Conservation (phyloP, 805 yeast genomes). For the Starmerella stigmatis region DNA sequence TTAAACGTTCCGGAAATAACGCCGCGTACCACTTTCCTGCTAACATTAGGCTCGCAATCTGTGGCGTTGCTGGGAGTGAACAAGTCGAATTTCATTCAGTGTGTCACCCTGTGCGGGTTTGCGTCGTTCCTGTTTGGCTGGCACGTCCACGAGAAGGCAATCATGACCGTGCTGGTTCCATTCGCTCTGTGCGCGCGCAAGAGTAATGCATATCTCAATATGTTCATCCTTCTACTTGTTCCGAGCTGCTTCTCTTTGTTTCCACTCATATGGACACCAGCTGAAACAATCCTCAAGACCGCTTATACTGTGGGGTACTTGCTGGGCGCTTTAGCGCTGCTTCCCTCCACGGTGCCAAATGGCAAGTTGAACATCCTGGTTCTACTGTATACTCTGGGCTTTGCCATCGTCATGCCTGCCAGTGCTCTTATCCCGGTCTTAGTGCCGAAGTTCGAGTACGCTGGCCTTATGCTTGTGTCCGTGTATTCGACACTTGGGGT, state of each 20-base stretch:
- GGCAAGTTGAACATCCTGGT: constrained; percentile 66
- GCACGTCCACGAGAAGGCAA: constrained; percentile 98
- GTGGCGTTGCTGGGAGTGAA: constrained; percentile 44
- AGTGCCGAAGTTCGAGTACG: constrained; percentile 55
- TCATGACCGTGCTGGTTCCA: constrained; percentile 81
- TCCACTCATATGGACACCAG: constrained; percentile 72
- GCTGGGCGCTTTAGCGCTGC: constrained; percentile 59
- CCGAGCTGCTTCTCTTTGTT: constrained; percentile 82
- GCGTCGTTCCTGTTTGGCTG: constrained; percentile 91
- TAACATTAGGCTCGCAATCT: constrained; percentile 77
- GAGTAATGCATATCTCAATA: constrained; percentile 56
- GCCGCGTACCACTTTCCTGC: constrained; percentile 63
- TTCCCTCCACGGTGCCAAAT: constrained; percentile 34
- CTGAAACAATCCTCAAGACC: constrained; percentile 68
- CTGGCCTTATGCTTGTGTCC: constrained; percentile 71
- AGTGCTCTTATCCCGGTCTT: constrained; percentile 44
- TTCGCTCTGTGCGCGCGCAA: constrained; percentile 54
- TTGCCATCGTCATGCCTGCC: constrained; percentile 51
- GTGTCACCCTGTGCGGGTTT: constrained; percentile 79
- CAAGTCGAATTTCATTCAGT: constrained; percentile 55
- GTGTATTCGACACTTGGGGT: constrained; percentile 82
- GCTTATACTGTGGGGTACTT: constrained; percentile 78
- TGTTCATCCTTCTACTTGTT: constrained; percentile 60
- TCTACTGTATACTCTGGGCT: constrained; percentile 53
- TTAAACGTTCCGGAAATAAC: constrained; percentile 67